Evolutionary conservation across 345 rosid species (phyloP).

Genomic region (Rhodomyrtus tomentosa): DNA sequence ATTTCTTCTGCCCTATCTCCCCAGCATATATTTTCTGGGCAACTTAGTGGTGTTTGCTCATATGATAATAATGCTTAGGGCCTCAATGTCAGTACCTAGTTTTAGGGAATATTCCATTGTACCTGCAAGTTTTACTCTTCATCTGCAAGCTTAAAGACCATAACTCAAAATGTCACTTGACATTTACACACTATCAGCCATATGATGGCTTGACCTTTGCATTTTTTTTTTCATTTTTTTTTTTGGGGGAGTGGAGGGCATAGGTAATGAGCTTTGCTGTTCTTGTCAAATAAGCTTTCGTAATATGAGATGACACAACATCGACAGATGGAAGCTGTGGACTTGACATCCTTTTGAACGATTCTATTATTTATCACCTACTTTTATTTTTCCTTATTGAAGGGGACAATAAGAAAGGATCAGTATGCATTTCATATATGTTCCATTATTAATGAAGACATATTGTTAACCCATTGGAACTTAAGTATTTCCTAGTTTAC

Average conservation of each 20-base stretch:
- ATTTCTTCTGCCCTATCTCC: neutral
- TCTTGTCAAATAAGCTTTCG: too few species aligned
- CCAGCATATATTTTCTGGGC: neutral
- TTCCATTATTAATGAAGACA: neutral
- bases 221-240: neutral
- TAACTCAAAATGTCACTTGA: neutral
- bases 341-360: too few species aligned
- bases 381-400: neutral
- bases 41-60: neutral
- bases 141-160: neutral
- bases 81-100: neutral
- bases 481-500: neutral
- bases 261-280: neutral
- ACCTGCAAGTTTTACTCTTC: neutral
- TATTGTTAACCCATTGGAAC: neutral
- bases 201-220: too few species aligned
- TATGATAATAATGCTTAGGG: neutral
- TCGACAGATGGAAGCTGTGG: too few species aligned
- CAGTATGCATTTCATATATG: neutral
- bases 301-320: too few species aligned
- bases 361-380: neutral
- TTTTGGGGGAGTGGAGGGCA: neutral
- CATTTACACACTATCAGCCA: neutral
- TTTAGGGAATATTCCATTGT: neutral
- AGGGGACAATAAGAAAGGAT: neutral